A percentile compares a stretch with the other conserved stretches of the same genome.
Conservation (phyloP, 73 alveolate species). For the Diophrys sp. region DNA sequence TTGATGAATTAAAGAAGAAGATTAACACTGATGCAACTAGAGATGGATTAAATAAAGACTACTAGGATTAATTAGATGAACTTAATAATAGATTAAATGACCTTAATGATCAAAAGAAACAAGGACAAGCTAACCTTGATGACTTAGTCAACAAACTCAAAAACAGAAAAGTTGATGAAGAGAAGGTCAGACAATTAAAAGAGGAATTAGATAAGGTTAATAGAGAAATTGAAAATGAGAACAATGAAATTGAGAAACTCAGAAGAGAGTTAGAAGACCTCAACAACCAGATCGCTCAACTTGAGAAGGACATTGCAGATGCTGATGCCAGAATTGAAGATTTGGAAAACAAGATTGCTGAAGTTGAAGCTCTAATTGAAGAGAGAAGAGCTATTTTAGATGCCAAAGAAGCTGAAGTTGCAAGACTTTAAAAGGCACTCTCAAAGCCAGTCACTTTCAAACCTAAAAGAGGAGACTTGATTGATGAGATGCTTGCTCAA, state of each 20-base stretch:
- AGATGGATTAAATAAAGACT: constrained; percentile 1
- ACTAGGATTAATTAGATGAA: background rate
- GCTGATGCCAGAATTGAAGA: background rate
- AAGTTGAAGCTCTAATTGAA: constrained; percentile 11
- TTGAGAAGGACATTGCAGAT: constrained; percentile 16
- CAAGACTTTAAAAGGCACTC: background rate
- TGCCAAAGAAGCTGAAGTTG: constrained; percentile 14
- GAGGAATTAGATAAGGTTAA: background rate
- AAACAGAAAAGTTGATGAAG: constrained; percentile 2
- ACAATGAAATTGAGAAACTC: constrained; percentile 7
- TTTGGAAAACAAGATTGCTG: constrained; percentile 51
- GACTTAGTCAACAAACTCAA: background rate
- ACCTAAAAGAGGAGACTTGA: constrained; percentile 51
- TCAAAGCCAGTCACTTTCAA: constrained; percentile 14
- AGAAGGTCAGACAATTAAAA: constrained; percentile 1
- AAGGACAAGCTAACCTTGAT: background rate
- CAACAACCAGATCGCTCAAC: constrained; percentile 22
- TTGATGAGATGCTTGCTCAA: constrained; percentile 62
- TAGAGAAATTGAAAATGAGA: background rate
- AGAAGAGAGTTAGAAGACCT: constrained; percentile 32
- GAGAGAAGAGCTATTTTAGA: background rate
- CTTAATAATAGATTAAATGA: background rate
- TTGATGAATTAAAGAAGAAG: background rate
- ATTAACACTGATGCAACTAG: background rate
- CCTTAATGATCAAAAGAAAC: background rate